These are phyloP conservation scores for Suillus placidus DNA, from an alignment of 768 basidiomycete genomes.

Conservation along the genomic window DNA sequence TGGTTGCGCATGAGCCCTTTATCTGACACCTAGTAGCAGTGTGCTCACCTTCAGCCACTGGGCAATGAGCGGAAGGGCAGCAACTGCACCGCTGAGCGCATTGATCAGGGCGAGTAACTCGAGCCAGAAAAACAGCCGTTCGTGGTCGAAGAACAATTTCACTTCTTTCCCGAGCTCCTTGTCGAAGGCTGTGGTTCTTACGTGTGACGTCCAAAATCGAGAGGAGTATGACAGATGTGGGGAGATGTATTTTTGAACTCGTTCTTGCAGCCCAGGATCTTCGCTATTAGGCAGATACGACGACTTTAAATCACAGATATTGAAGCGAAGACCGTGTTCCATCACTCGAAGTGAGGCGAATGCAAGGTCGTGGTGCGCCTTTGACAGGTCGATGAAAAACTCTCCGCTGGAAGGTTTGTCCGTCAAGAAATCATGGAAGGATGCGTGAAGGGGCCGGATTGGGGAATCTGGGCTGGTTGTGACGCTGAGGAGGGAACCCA, in stretches of 20 bases:
- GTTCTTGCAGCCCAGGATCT: slow-evolving; percentile 9
- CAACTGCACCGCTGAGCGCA: background rate
- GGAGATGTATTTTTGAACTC: slow-evolving; percentile 7
- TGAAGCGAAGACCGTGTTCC: too few relatives aligned
- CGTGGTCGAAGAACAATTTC: background rate
- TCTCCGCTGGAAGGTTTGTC: too few relatives aligned
- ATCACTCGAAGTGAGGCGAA: too few relatives aligned
- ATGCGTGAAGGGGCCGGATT: too few relatives aligned
- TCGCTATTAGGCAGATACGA: slow-evolving; percentile 34
- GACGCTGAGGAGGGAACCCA: slow-evolving; percentile 15
- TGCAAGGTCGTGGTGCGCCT: too few relatives aligned
- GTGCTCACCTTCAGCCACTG: background rate
- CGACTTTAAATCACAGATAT: too few relatives aligned
- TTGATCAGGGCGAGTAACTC: background rate
- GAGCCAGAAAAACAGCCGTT: background rate
- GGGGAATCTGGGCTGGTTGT: too few relatives aligned
- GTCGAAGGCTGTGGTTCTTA: background rate
- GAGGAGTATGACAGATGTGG: slow-evolving; percentile 13
- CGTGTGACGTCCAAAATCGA: slow-evolving; percentile 15
- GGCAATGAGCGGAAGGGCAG: background rate
- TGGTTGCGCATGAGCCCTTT: background rate
- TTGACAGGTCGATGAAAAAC: too few relatives aligned
- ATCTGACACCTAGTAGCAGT: background rate
- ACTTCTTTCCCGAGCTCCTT: background rate
- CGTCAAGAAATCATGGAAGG: too few relatives aligned